Evolutionary conservation across 805 yeast species (phyloP).

Genomic region (Kazachstania psychrophila): DNA sequence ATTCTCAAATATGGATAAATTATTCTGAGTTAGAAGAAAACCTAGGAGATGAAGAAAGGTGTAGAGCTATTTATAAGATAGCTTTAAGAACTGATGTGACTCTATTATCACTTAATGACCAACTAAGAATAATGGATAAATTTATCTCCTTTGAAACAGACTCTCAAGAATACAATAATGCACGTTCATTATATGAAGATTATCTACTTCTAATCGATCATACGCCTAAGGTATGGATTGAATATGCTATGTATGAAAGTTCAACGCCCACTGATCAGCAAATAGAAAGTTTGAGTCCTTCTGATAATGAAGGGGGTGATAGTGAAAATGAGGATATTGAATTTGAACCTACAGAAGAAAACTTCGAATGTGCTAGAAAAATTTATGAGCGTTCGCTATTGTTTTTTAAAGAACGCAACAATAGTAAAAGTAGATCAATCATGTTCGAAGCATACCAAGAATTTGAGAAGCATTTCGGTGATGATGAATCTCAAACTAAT

Average conservation of each 20-base stretch:
- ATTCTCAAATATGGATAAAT: constrained; percentile 41
- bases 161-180: constrained; percentile 46
- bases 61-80: constrained; percentile 51
- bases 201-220: constrained; percentile 29
- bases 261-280: constrained; percentile 46
- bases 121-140: constrained; percentile 26
- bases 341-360: constrained; percentile 44
- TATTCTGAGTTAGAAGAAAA: constrained; percentile 62
- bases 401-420: constrained; percentile 32
- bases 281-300: constrained; percentile 9
- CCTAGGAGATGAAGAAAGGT: constrained; percentile 60
- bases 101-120: constrained; percentile 9
- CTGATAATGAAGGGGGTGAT: constrained; percentile 29
- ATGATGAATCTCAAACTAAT: constrained; percentile 26
- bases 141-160: constrained; percentile 56
- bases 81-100: constrained; percentile 31
- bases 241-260: constrained; percentile 63
- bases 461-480: constrained; percentile 61
- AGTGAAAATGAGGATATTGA: constrained; percentile 39
- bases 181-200: constrained; percentile 42
- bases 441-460: constrained; percentile 52
- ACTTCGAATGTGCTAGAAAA: constrained; percentile 42
- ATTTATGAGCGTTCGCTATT: constrained; percentile 48
- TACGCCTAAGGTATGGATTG: constrained; percentile 45
- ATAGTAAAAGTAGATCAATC: constrained; percentile 38